A percentile compares a stretch with the other conserved stretches of the same genome.
Evolutionary conservation across 2,329 filamentous ascomycete species (phyloP).

Genomic region (Ophiosphaerella narmari): DNA sequence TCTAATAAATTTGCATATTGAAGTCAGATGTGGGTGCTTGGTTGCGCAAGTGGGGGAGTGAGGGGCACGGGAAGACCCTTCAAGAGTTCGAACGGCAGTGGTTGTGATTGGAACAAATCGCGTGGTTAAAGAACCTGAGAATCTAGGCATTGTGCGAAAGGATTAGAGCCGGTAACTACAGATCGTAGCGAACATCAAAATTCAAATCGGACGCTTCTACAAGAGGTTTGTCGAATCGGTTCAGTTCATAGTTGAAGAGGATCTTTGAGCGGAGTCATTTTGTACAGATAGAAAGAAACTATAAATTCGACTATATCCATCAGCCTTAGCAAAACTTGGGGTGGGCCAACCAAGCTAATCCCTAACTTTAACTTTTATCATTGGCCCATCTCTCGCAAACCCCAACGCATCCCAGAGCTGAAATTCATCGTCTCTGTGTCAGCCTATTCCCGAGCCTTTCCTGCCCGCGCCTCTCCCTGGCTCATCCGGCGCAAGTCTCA

Average conservation of each 20-base stretch:
- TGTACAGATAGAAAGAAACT: no score
- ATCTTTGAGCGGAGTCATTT: no score
- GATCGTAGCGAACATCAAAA: no score
- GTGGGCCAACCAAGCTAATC: neutral
- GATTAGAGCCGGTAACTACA: neutral
- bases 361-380: constrained; percentile 57
- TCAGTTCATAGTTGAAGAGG: no score
- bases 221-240: neutral
- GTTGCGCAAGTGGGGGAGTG: neutral
- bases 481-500: constrained; percentile 39
- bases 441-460: constrained; percentile 20
- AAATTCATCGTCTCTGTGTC: constrained; percentile 56
- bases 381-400: constrained; percentile 69
- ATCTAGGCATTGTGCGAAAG: no score
- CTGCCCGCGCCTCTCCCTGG: constrained; percentile 17
- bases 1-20: neutral
- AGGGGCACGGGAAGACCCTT: neutral
- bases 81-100: no score
- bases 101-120: no score
- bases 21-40: no score
- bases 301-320: no score
- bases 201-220: neutral
- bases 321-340: no score
- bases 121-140: no score
- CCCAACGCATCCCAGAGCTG: constrained; percentile 74